A percentile compares a stretch with the other conserved stretches of the same genome.
phyloP scores from a whole-genome alignment of 768 basidiomycete genomes.

The Gloeopeniophorella convolvens region DNA sequence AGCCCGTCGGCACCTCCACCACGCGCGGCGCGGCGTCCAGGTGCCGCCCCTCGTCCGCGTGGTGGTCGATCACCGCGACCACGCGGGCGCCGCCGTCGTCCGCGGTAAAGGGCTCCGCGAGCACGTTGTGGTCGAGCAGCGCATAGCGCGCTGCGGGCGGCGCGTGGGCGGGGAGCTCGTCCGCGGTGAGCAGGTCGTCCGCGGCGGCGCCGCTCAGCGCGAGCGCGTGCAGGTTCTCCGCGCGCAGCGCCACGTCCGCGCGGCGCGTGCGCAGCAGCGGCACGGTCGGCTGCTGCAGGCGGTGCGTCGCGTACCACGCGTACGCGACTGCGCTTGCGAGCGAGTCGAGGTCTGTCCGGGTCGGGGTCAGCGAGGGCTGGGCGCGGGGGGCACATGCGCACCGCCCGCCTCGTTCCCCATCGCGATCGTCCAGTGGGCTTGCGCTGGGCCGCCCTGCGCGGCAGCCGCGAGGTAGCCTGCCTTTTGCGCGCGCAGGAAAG shows the following conservation, averaged over 20 bases:
- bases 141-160: constrained; percentile 48
- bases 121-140: constrained; percentile 87
- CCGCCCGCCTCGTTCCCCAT: constrained; percentile 99
- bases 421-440: constrained; percentile 87
- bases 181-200: constrained; percentile 56
- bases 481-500: too few species aligned
- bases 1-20: constrained; percentile 61
- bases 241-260: constrained; percentile 67
- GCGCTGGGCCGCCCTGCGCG: too few species aligned
- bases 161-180: constrained; percentile 45
- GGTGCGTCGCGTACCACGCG: constrained; percentile 63
- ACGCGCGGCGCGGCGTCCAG: constrained; percentile 57
- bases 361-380: background rate
- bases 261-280: constrained; percentile 68
- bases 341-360: constrained; percentile 73
- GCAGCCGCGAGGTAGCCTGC: too few species aligned
- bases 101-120: constrained; percentile 38
- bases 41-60: constrained; percentile 76
- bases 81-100: constrained; percentile 35
- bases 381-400: constrained; percentile 28
- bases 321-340: constrained; percentile 81
- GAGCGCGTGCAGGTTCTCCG: constrained; percentile 82
- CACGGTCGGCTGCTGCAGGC: constrained; percentile 41
- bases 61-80: constrained; percentile 82
- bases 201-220: constrained; percentile 47